Percentiles rank a stretch among this genome's conserved stretches.
These are phyloP conservation scores for Plantago ovata DNA, from an alignment of 257 asterid genomes.

Conservation along the genomic window DNA sequence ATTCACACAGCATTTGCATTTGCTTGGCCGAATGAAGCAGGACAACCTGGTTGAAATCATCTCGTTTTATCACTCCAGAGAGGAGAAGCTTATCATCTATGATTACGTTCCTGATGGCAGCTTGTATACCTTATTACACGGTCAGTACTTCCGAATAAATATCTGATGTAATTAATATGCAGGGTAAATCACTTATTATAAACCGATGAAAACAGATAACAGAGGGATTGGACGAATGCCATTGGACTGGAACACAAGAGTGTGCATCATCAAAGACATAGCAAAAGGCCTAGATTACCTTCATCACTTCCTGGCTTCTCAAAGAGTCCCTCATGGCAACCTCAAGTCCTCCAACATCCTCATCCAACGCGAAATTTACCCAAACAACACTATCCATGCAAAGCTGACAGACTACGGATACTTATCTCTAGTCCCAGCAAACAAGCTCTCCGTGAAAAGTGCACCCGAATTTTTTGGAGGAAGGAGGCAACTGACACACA, in stretches of 20 bases:
- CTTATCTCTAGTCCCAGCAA: slow-evolving; percentile 30
- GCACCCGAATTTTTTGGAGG: slow-evolving; percentile 46
- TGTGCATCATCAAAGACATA: slow-evolving; percentile 48
- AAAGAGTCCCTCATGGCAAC: slow-evolving; percentile 58
- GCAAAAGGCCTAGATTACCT: slow-evolving; percentile 50
- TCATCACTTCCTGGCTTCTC: slow-evolving; percentile 34
- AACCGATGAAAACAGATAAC: slow-evolving; percentile 28
- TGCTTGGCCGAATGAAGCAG: slow-evolving; percentile 49
- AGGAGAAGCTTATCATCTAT: slow-evolving; percentile 61
- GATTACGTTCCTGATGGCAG: slow-evolving; percentile 45
- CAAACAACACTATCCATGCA: slow-evolving; percentile 13
- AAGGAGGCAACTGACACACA: slow-evolving; percentile 43
- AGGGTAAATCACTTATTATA: not conserved
- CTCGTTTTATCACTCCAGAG: slow-evolving; percentile 51
- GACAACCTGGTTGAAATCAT: slow-evolving; percentile 48
- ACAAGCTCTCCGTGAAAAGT: slow-evolving; percentile 39
- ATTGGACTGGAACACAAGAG: slow-evolving; percentile 53
- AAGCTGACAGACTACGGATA: slow-evolving; percentile 72
- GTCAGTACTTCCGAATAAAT: slow-evolving; percentile 25
- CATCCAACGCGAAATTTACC: slow-evolving; percentile 15
- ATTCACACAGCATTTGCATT: slow-evolving; percentile 50
- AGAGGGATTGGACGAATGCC: slow-evolving; percentile 42
- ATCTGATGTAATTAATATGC: not conserved
- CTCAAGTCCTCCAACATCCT: slow-evolving; percentile 60
- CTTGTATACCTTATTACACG: slow-evolving; percentile 57